Percentiles rank a stretch among this genome's conserved stretches.
phyloP scores from a whole-genome alignment of 202 grass and related monocot species.

The Dendrocalamus latiflorus region DNA sequence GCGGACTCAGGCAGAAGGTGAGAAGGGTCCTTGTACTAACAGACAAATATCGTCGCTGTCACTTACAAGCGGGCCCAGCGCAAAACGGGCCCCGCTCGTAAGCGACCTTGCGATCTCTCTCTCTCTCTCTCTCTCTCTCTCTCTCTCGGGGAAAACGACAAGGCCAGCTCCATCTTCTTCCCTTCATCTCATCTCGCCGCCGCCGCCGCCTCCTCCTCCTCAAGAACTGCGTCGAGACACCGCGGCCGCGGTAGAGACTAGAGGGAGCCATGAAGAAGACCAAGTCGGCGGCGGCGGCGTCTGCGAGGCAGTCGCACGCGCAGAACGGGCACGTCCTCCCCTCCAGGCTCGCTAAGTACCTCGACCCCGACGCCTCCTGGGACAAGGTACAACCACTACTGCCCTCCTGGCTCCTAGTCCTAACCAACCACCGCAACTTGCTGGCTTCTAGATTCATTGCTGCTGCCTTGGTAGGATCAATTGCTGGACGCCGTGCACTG shows the following conservation, averaged over 20 bases:
- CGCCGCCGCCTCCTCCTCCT: not conserved
- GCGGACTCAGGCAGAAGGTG: no score
- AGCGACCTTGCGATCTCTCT: no score
- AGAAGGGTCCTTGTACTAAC: no score
- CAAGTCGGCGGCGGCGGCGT: constrained; percentile 34
- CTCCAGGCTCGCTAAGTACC: constrained; percentile 68
- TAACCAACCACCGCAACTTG: no score
- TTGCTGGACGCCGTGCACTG: constrained; percentile 85
- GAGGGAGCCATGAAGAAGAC: constrained; percentile 12
- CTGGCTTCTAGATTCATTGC: not conserved
- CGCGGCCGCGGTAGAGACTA: not conserved
- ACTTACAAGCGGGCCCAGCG: no score
- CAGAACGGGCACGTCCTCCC: constrained; percentile 42
- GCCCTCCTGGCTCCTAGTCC: no score
- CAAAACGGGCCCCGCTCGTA: no score
- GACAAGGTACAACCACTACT: constrained; percentile 55
- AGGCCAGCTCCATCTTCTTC: no score
- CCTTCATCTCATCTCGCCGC: not conserved
- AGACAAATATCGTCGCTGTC: no score
- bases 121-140: no score
- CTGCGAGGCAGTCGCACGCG: constrained; percentile 28
- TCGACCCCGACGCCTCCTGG: constrained; percentile 75
- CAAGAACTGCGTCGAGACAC: no score
- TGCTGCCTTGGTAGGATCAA: constrained; percentile 48
- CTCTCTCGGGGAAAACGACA: no score